A percentile compares a stretch with the other conserved stretches of the same genome.
These are phyloP conservation scores for Cyberlindnera xylosilytica DNA, from an alignment of 805 yeast species.

Conservation along the genomic window DNA sequence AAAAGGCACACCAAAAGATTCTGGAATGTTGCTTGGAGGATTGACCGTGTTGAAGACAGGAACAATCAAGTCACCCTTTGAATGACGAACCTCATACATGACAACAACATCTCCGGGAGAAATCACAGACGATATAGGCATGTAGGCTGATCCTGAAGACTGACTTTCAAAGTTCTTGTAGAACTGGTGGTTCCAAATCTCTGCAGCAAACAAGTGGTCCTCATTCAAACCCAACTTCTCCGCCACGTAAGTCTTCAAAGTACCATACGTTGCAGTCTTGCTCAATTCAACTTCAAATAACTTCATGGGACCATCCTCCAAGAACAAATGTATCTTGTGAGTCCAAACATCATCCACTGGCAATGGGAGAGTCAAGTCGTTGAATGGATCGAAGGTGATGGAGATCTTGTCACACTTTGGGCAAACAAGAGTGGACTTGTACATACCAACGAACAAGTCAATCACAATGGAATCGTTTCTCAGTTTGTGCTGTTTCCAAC, in stretches of 20 bases:
- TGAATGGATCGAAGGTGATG: conserved; percentile 91
- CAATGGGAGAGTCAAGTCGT: conserved; percentile 83
- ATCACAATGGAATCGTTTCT: conserved; percentile 83
- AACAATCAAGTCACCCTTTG: conserved; percentile 47
- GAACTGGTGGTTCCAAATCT: conserved; percentile 64
- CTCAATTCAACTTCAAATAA: conserved; percentile 68
- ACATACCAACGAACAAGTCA: conserved; percentile 87
- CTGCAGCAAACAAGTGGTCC: conserved; percentile 46
- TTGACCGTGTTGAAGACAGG: conserved; percentile 54
- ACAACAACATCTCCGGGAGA: conserved; percentile 58
- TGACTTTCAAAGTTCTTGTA: conserved; percentile 66
- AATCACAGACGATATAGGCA: conserved; percentile 68
- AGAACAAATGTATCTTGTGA: conserved; percentile 58
- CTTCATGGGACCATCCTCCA: conserved; percentile 49
- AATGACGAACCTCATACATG: conserved; percentile 52
- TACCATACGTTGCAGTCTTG: conserved; percentile 60
- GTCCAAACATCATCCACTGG: conserved; percentile 77
- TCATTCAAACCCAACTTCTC: conserved; percentile 38
- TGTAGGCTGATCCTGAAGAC: conserved; percentile 46
- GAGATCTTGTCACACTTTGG: conserved; percentile 80
- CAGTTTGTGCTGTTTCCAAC: conserved; percentile 76
- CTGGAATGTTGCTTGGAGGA: conserved; percentile 39
- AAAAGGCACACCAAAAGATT: conserved; percentile 73
- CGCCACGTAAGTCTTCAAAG: conserved; percentile 60
- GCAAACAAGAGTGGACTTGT: conserved; percentile 85